A percentile compares a stretch with the other conserved stretches of the same genome.
phyloP scores from a whole-genome alignment of 164 flowering plant genomes.

The Paratinospora sagittata region DNA sequence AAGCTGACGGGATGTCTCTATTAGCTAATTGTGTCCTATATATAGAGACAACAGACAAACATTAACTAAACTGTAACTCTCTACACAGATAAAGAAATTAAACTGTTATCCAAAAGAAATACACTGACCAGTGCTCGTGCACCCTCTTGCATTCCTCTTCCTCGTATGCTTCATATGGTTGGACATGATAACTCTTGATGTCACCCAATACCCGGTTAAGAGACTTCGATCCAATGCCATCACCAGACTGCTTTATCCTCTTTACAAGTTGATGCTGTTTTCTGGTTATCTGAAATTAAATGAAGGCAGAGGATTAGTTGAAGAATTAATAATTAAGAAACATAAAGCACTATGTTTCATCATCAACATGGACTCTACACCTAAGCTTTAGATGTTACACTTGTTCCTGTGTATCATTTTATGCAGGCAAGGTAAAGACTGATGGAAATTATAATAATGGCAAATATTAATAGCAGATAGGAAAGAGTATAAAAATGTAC shows the following conservation, averaged over 20 bases:
- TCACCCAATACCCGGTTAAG: slow-evolving; percentile 66
- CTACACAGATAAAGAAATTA: neutral
- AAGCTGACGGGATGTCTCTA: slow-evolving; percentile 52
- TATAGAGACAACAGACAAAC: neutral
- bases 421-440: neutral
- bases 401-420: neutral
- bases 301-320: slow-evolving; percentile 7
- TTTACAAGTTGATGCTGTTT: slow-evolving; percentile 69
- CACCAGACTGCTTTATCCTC: slow-evolving; percentile 63
- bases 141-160: slow-evolving; percentile 75
- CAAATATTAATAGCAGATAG: neutral
- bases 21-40: slow-evolving; percentile 59
- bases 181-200: slow-evolving; percentile 45
- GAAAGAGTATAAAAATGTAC: neutral
- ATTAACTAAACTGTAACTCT: neutral
- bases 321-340: neutral
- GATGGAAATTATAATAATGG: neutral
- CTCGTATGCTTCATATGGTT: slow-evolving; percentile 66
- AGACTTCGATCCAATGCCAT: slow-evolving; percentile 54
- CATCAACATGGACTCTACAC: neutral
- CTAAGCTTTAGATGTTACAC: neutral
- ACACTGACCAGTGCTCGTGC: slow-evolving; percentile 70
- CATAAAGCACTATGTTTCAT: neutral
- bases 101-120: neutral
- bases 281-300: slow-evolving; percentile 57